Evolutionary conservation across 768 basidiomycete genomes (phyloP), one percentile per base, ranked within the genome.

Genomic region (Tremella mesenterica): DNA sequence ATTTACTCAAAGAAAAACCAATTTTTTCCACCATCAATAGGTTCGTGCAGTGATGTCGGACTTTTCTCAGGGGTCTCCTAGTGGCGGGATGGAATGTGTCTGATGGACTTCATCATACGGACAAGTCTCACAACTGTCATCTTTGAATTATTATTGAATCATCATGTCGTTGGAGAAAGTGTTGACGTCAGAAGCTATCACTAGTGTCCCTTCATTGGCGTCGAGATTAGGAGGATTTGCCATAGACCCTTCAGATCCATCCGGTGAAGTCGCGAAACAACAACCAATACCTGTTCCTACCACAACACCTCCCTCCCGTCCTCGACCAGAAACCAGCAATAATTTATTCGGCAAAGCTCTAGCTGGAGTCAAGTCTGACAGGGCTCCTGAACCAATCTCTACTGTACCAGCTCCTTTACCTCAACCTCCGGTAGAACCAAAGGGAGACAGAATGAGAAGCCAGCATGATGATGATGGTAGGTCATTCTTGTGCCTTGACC

Each of bases 181-280:
- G 38, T 5, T n/a, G 38, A 12, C 28, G n/a, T 38, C 23, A 4
- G 14, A 30, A 45, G 64, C 58, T 14, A 61, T 60, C 44, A 48
- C 44, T 38, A 57, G 59, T 18, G 57, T 63, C 25, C 59, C 63
- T 28, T 63, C 66, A 5, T 59, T 68, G n/a, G 23, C 51, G 12
- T 63, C 58, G n/a, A 50, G 63, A 10, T 60, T 68, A 56, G 60
- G 59, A 25, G 66, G 59, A 16, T 39, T 68, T 16, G 51, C 61
- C 16, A 68, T 58, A 21, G 43, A 55, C 31, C 27, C 48, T 31
- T 21, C 53, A 7, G 10, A 48, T 12, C 31, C 43, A 1, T 48
- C 55, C 16, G 47, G 43, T 28, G 31, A 52, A 36, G 4, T 8
- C 10, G 10, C 34, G 21, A 23, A 9, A 23, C 34, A 16, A 36